phyloP scores from a whole-genome alignment of 306 rosid species.

The Corylus americana region DNA sequence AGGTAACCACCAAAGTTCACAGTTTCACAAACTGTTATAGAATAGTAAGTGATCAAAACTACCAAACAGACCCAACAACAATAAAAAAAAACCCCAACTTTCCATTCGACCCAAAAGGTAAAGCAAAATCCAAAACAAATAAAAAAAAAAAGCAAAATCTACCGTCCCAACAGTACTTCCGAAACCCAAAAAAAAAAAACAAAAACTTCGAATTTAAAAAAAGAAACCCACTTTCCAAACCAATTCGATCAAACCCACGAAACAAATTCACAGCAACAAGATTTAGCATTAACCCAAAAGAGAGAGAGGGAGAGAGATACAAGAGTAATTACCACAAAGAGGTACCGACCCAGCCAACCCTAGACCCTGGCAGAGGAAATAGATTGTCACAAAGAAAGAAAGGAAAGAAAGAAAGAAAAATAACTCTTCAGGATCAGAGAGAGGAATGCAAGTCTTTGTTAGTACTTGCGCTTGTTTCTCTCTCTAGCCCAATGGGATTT shows the following conservation, averaged over 20 bases:
- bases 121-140: constrained; percentile 2
- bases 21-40: neutral
- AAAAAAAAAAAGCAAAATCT: constrained; percentile 26
- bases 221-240: constrained; percentile 13
- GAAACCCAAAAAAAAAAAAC: neutral
- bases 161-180: constrained; percentile 21
- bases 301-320: neutral
- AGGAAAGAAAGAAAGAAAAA: constrained; percentile 4
- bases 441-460: constrained; percentile 9
- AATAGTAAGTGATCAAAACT: constrained; percentile 32
- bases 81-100: constrained; percentile 8
- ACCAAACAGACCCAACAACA: constrained; percentile 18
- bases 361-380: constrained; percentile 16
- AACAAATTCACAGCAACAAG: constrained; percentile 3
- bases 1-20: neutral
- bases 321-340: constrained; percentile 38
- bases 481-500: constrained; percentile 32
- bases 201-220: neutral
- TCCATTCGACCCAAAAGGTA: constrained; percentile 10
- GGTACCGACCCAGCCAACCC: constrained; percentile 40
- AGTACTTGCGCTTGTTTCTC: constrained; percentile 23
- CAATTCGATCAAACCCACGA: constrained; percentile 31
- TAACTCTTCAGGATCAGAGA: constrained; percentile 9
- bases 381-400: constrained; percentile 4
- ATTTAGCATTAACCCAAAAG: constrained; percentile 17